Evolutionary conservation across 2,329 filamentous ascomycete species (phyloP).

Genomic region (Botryotinia globosa): DNA sequence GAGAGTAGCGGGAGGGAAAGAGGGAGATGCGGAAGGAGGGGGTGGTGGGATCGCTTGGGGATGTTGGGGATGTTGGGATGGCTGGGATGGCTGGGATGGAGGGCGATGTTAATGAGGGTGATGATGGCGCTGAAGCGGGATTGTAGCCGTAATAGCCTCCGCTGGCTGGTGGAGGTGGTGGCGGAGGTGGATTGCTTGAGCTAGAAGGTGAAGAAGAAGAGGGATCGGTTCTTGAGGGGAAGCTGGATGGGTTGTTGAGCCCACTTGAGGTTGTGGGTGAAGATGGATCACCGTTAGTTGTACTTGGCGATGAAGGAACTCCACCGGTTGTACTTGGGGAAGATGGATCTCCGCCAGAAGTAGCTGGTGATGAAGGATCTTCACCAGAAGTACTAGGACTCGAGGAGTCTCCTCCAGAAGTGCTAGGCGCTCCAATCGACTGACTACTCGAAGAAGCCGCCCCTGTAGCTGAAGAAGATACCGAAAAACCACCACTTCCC

Average conservation of each 20-base stretch:
- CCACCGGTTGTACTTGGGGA: not conserved
- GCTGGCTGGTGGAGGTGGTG: not conserved
- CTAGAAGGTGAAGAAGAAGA: not conserved
- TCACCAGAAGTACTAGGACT: not conserved
- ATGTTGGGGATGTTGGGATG: not conserved
- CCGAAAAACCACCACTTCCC: not conserved
- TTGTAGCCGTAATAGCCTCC: not conserved
- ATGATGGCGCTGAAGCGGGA: not conserved
- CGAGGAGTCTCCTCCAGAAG: not conserved
- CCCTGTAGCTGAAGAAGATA: not conserved
- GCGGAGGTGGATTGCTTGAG: not conserved
- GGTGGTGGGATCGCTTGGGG: not conserved
- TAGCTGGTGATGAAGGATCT: not conserved
- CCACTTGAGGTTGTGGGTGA: not conserved
- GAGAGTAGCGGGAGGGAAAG: not conserved
- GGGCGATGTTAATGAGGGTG: not conserved
- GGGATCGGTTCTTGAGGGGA: not conserved
- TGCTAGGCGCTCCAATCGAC: not conserved
- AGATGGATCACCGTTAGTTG: not conserved
- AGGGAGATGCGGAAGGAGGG: slow-evolving; percentile 2
- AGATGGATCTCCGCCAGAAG: not conserved
- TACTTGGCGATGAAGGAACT: not conserved
- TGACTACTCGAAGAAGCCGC: not conserved
- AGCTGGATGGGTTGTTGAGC: not conserved
- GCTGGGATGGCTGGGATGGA: not conserved